These are phyloP conservation scores for Saccharomycopsis capsularis DNA, from an alignment of 805 yeast genomes.

Conservation along the genomic window DNA sequence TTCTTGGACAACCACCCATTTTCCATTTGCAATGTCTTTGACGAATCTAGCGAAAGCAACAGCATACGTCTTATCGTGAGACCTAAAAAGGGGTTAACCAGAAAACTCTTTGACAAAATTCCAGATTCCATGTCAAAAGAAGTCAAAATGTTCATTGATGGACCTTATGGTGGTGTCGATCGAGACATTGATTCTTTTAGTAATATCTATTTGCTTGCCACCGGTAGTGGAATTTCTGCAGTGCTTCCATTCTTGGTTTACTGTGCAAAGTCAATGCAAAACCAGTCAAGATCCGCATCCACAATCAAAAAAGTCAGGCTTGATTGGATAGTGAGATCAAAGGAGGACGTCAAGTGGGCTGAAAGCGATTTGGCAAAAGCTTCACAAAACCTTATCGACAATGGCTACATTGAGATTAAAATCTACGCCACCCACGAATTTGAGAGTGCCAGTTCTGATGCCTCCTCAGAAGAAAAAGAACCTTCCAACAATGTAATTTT, in stretches of 20 bases:
- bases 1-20: constrained; percentile 52
- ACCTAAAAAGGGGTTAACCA: constrained; percentile 43
- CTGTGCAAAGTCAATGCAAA: constrained; percentile 20
- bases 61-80: constrained; percentile 39
- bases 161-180: constrained; percentile 50
- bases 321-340: constrained; percentile 38
- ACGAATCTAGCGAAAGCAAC: constrained; percentile 12
- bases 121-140: constrained; percentile 27
- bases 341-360: constrained; percentile 36
- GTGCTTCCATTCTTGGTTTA: constrained; percentile 37
- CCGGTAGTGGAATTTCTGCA: constrained; percentile 50
- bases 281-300: constrained; percentile 18
- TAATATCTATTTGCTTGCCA: constrained; percentile 34
- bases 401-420: neutral
- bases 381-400: neutral
- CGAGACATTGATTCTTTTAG: constrained; percentile 42
- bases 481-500: neutral
- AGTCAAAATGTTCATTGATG: constrained; percentile 39
- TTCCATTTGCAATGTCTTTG: constrained; percentile 36
- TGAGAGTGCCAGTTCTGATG: neutral
- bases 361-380: constrained; percentile 28
- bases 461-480: neutral
- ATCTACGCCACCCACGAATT: neutral
- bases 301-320: constrained; percentile 29
- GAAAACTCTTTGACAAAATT: constrained; percentile 26